Base-by-base conservation (phyloP, 2,329 filamentous ascomycete genomes). In the Penicillium polonicum region DNA sequence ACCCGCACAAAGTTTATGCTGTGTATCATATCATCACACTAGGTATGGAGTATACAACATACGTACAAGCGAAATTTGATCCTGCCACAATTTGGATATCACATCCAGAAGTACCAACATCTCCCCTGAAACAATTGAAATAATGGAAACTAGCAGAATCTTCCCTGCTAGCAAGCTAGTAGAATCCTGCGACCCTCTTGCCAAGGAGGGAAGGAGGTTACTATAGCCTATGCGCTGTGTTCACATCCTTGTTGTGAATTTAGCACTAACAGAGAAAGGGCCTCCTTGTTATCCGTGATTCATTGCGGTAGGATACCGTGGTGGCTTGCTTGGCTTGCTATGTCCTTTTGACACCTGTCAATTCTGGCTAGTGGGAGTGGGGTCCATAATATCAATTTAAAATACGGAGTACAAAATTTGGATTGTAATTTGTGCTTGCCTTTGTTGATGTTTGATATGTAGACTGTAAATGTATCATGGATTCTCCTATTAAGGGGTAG, bases 251-350 rank as follows among this genome's bases (percentile, higher is more conserved):
- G 31, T 25, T 5, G 25, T 10, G 2, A 19, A 17, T 12, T 12
- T 2, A 23, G 13, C 12, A 31, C 36, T 9, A 15, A 27, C 17
- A 29, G 5, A 21, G 12, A 21, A 15, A 15, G n/a, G 13, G 29
- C 1, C 31, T 33, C 5, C 27, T 31, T 42, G 25, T 41, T 39
- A 12, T 31, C 23, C 5, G 2, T 10, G 13, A 6, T 8, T 41
- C 10, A 29, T 21, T 51, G 15, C 17, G 35, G 35, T 50, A 19
- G 35, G 42, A 53, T 41, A 33, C 52, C 29, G 31, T 19, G 27
- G 23, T 55, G 53, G 53, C 53, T 44, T 50, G 29, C 38, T 35
- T 55, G 52, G 52, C 52, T 50, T 55, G 38, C 19, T 25, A 21
- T 13, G 7, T 38, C 19, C 31, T 25, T 25, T 49, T 52, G 48